Percentiles rank a stretch among this genome's conserved stretches.
Conservation (phyloP, 192 early-diverging fungal species). For the Coemansia sp. region DNA sequence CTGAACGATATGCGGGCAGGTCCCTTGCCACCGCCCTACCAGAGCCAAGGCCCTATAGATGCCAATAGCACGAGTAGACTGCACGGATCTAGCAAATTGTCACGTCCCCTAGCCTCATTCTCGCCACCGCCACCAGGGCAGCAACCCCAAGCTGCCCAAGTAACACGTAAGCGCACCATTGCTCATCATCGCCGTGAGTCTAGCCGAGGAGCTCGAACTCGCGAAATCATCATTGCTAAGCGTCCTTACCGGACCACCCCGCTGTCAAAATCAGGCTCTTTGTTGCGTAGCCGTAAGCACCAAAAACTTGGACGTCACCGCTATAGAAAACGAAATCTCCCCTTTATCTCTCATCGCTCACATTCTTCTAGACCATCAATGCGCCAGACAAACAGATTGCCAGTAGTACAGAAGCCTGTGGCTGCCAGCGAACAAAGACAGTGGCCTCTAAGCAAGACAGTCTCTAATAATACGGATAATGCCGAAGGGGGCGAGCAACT, state of each 20-base stretch:
- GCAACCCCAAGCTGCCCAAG: background rate
- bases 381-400: no score
- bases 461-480: no score
- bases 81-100: slow-evolving; percentile 1
- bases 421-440: no score
- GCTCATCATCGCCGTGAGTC: slow-evolving; percentile 24
- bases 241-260: background rate
- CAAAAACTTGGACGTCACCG: no score
- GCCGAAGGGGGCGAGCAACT: no score
- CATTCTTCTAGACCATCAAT: no score
- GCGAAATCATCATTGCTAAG: slow-evolving; percentile 27
- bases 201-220: slow-evolving; percentile 31
- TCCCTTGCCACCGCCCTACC: background rate
- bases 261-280: no score
- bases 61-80: background rate
- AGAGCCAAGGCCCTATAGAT: background rate
- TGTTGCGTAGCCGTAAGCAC: no score
- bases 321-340: no score
- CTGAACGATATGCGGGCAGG: background rate
- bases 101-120: background rate
- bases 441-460: no score
- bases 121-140: background rate
- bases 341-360: no score
- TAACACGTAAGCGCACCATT: background rate
- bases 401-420: no score